Conservation (phyloP, 495 filamentous ascomycete species). For the Xylaria curta region DNA sequence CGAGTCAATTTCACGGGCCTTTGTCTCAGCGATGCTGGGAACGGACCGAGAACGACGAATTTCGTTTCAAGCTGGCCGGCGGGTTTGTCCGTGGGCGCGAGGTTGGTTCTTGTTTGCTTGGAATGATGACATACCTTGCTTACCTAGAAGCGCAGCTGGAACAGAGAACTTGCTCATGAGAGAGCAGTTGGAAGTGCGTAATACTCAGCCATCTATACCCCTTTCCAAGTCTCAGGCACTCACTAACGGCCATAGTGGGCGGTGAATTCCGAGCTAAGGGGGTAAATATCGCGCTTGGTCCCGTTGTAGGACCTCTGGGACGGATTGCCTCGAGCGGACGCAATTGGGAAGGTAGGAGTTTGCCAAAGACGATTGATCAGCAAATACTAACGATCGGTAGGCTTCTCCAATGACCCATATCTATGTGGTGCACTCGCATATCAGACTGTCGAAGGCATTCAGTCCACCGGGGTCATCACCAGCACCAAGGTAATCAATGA, state of each 20-base stretch:
- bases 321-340: slow-evolving; percentile 59
- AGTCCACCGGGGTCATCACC: slow-evolving; percentile 61
- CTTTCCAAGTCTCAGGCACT: not conserved
- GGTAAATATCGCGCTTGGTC: slow-evolving; percentile 70
- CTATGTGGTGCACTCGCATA: slow-evolving; percentile 53
- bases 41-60: slow-evolving; percentile 65
- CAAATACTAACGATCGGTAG: slow-evolving; percentile 27
- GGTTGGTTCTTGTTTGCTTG: slow-evolving; percentile 42
- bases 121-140: not conserved
- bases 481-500: slow-evolving; percentile 52
- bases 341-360: slow-evolving; percentile 59
- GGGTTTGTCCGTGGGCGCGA: slow-evolving; percentile 63
- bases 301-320: slow-evolving; percentile 65
- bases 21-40: slow-evolving; percentile 68
- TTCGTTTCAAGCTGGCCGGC: slow-evolving; percentile 64
- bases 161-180: slow-evolving; percentile 56
- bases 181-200: slow-evolving; percentile 54
- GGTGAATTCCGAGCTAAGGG: slow-evolving; percentile 66
- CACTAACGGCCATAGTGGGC: slow-evolving; percentile 40
- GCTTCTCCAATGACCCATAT: slow-evolving; percentile 58
- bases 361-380: not conserved
- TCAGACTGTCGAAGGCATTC: slow-evolving; percentile 57
- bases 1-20: slow-evolving; percentile 67
- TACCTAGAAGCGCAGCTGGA: slow-evolving; percentile 57
- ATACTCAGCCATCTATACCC: too few relatives aligned